phyloP scores from a whole-genome alignment of 176 grass and related monocot genomes.

The Musa itinerans region DNA sequence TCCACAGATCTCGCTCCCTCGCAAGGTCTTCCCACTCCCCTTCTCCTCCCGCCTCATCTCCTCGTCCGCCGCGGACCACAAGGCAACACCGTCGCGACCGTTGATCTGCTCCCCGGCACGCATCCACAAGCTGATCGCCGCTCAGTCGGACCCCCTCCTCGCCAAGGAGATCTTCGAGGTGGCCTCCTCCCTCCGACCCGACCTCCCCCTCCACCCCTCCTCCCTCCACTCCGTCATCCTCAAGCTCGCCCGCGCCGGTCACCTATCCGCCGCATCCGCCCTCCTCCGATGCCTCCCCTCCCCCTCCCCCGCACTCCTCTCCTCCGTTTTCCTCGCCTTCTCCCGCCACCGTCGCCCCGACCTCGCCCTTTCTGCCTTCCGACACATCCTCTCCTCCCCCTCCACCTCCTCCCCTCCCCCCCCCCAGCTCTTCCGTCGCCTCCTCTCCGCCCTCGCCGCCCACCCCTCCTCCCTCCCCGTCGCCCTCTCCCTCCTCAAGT shows the following conservation, averaged over 20 bases:
- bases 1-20: too few relatives aligned
- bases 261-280: conserved; percentile 20
- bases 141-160: conserved; percentile 56
- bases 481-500: conserved; percentile 35
- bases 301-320: conserved; percentile 49
- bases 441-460: conserved; percentile 36
- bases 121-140: conserved; percentile 67
- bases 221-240: conserved; percentile 43
- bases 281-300: conserved; percentile 37
- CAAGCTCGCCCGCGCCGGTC: conserved; percentile 17
- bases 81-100: conserved; percentile 6
- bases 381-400: conserved; percentile 29
- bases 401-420: conserved; percentile 35
- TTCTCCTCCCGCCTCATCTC: neutral
- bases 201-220: conserved; percentile 33
- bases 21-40: neutral
- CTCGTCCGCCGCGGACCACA: neutral
- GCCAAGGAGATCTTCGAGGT: conserved; percentile 51
- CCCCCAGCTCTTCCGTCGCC: conserved; percentile 18
- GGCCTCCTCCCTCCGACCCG: conserved; percentile 40
- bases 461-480: conserved; percentile 37
- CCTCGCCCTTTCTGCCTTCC: conserved; percentile 31
- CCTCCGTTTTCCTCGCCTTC: conserved; percentile 34
- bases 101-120: conserved; percentile 42
- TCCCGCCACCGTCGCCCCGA: neutral